phyloP scores from a whole-genome alignment of 352 stramenopile species.

The Pythium guiyangense region DNA sequence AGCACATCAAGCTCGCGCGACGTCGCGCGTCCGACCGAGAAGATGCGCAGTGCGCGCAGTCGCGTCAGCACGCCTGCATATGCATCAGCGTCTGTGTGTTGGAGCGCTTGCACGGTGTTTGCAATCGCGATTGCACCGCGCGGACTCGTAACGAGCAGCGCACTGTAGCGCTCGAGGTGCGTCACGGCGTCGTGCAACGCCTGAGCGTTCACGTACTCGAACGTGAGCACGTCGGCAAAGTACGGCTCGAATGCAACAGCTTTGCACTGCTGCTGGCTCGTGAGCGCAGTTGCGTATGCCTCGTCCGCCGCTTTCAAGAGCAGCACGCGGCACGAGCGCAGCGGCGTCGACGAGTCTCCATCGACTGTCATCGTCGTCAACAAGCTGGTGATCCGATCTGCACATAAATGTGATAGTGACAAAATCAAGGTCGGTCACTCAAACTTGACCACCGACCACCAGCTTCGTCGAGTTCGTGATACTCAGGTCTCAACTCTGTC shows the following conservation, averaged over 20 bases:
- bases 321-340: conserved; percentile 24
- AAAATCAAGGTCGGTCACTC: no score
- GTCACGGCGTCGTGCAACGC: conserved; percentile 31
- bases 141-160: conserved; percentile 71
- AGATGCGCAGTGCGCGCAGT: conserved; percentile 32
- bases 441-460: no score
- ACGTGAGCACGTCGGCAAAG: conserved; percentile 68
- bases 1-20: conserved; percentile 52
- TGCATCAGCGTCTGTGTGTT: background rate
- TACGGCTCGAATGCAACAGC: conserved; percentile 14
- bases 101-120: conserved; percentile 26
- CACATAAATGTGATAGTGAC: no score
- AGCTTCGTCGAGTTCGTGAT: no score
- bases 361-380: no score
- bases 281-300: conserved; percentile 48
- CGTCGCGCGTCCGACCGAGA: conserved; percentile 66
- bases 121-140: conserved; percentile 51
- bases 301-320: conserved; percentile 64
- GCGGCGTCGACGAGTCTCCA: no score
- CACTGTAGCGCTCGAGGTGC: conserved; percentile 43
- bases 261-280: background rate
- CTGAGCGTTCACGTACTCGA: conserved; percentile 55
- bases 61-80: conserved; percentile 17
- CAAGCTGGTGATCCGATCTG: no score
- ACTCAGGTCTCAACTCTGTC: no score